A percentile compares a stretch with the other conserved stretches of the same genome.
Conservation (phyloP, 768 basidiomycete species). For the Psilocybe cyanescens region DNA sequence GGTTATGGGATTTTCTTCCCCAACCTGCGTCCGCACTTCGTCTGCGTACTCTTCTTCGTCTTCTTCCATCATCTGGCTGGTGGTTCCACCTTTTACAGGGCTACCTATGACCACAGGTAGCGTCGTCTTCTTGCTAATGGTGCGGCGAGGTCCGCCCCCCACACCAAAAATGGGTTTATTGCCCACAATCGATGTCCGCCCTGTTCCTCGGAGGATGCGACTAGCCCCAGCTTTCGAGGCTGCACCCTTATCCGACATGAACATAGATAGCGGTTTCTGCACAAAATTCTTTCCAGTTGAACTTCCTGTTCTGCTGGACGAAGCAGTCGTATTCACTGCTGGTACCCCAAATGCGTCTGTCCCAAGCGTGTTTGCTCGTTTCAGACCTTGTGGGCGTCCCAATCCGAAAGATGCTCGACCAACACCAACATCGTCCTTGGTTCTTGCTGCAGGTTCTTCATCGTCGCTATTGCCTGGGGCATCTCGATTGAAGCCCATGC, state of each 20-base stretch:
- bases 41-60: constrained; percentile 13
- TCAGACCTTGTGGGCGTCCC: constrained; percentile 14
- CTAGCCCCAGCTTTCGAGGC: constrained; percentile 11
- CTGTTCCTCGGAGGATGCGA: constrained; percentile 21
- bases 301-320: constrained; percentile 9
- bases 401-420: constrained; percentile 22
- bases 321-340: constrained; percentile 14
- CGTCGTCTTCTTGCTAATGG: constrained; percentile 46
- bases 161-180: constrained; percentile 31
- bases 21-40: neutral
- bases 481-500: constrained; percentile 64
- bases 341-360: constrained; percentile 16
- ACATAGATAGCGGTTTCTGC: constrained; percentile 33
- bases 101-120: constrained; percentile 52
- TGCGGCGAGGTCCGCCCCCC: constrained; percentile 31
- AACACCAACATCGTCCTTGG: constrained; percentile 27
- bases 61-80: constrained; percentile 23
- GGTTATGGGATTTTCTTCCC: constrained; percentile 19
- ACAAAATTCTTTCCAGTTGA: constrained; percentile 21
- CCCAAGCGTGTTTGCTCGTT: constrained; percentile 27
- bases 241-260: constrained; percentile 23
- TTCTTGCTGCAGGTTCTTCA: constrained; percentile 8
- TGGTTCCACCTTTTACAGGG: constrained; percentile 46
- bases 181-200: constrained; percentile 7
- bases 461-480: constrained; percentile 28